These are phyloP conservation scores for Talaromyces sp. DNA, from an alignment of 2,329 filamentous ascomycete species.

Conservation along the genomic window DNA sequence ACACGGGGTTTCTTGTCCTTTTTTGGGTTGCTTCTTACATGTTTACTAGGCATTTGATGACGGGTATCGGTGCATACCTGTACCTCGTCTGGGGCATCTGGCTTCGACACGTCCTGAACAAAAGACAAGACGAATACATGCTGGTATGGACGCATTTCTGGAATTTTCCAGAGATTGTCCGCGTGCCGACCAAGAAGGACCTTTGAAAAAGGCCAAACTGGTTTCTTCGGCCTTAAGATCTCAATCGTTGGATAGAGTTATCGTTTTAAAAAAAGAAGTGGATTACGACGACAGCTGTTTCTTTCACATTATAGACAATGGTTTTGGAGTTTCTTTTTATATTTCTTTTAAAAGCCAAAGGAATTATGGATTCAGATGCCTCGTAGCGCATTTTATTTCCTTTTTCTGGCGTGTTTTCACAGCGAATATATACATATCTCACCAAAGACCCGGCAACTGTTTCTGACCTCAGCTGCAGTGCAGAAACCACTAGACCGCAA, in stretches of 20 bases:
- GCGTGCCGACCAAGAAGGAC: slow-evolving; percentile 13
- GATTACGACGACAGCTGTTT: background rate
- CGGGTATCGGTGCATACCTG: slow-evolving; percentile 74
- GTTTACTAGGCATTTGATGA: slow-evolving; percentile 64
- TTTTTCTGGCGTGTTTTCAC: background rate
- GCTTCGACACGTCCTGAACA: slow-evolving; percentile 70
- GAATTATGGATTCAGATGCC: background rate
- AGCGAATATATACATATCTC: background rate
- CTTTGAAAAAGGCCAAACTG: background rate
- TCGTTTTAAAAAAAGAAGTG: background rate
- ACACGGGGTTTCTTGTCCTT: too few relatives aligned
- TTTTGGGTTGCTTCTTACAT: too few relatives aligned
- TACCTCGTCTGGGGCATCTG: slow-evolving; percentile 81
- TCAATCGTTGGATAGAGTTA: background rate
- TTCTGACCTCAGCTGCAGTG: too few relatives aligned
- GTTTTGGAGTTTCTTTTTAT: background rate
- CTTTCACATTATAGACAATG: background rate
- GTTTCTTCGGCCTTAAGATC: background rate
- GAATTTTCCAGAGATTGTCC: slow-evolving; percentile 51
- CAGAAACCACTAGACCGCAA: background rate
- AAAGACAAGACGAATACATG: slow-evolving; percentile 63
- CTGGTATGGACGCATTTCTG: slow-evolving; percentile 62
- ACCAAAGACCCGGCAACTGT: background rate
- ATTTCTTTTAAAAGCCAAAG: background rate
- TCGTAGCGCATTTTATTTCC: background rate